Conservation (phyloP, 192 early-diverging fungal species). For the Ambispora gerdemannii region DNA sequence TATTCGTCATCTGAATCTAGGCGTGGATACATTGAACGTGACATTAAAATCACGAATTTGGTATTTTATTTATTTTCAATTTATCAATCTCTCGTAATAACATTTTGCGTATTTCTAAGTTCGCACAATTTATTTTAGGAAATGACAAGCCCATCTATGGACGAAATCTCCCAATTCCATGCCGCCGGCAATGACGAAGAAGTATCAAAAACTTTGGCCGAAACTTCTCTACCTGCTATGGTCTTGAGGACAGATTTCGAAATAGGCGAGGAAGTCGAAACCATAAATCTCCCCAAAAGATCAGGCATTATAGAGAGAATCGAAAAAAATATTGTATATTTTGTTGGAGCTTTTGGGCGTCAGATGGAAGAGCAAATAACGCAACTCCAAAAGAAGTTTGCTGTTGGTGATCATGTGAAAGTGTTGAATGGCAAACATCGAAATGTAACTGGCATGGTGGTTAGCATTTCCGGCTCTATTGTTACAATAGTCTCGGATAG, state of each 20-base stretch:
- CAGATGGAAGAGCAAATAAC: constrained; percentile 56
- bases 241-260: constrained; percentile 57
- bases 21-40: constrained; percentile 83
- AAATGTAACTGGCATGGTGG: constrained; percentile 85
- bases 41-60: constrained; percentile 65
- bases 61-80: constrained; percentile 7
- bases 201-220: background rate
- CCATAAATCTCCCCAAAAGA: constrained; percentile 65
- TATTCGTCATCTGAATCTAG: constrained; percentile 50
- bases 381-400: constrained; percentile 88
- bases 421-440: constrained; percentile 83
- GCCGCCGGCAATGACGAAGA: constrained; percentile 44
- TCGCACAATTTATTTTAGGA: too few species aligned
- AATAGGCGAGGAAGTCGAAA: constrained; percentile 83
- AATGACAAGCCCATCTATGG: constrained; percentile 83
- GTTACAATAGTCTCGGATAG: constrained; percentile 77
- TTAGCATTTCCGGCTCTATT: constrained; percentile 77
- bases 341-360: too few species aligned
- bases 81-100: background rate
- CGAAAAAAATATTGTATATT: constrained; percentile 66
- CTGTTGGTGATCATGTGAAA: constrained; percentile 89
- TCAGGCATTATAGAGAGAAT: constrained; percentile 78
- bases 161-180: constrained; percentile 85
- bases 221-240: constrained; percentile 40
- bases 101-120: too few species aligned